Conservation (phyloP, 2,329 filamentous ascomycete genomes). For the Claviceps arundinis region DNA sequence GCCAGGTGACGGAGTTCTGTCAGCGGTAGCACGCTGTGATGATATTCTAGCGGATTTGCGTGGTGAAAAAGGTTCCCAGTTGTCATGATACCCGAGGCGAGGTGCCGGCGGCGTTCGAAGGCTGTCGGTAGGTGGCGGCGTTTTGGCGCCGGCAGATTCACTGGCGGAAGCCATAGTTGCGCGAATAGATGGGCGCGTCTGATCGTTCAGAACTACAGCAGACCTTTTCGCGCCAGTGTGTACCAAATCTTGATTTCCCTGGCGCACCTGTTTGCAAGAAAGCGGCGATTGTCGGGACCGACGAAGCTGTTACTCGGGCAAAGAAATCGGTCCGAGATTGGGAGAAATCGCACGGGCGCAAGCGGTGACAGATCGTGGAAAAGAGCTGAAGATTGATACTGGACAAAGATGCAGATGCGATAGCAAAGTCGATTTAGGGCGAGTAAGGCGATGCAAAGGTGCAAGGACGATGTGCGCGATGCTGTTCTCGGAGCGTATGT, state of each 20-base stretch:
- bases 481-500: conserved; percentile 1
- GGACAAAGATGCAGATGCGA: conserved; percentile 2
- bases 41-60: conserved; percentile 56
- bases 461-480: conserved; percentile 1
- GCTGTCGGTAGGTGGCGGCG: conserved; percentile 45
- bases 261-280: background rate
- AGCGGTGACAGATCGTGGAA: background rate
- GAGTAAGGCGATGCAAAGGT: background rate
- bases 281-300: conserved; percentile 7
- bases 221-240: conserved; percentile 2
- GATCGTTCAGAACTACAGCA: conserved; percentile 1
- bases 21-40: conserved; percentile 32
- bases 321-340: conserved; percentile 2
- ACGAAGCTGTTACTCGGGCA: conserved; percentile 6
- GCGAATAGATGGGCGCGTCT: background rate
- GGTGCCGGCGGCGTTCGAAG: conserved; percentile 58
- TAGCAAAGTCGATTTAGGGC: background rate
- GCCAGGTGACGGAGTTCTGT: conserved; percentile 43
- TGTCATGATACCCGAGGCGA: conserved; percentile 51
- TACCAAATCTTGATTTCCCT: background rate
- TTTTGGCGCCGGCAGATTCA: conserved; percentile 16
- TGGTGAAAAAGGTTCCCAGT: conserved; percentile 60
- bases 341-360: background rate
- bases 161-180: conserved; percentile 16
- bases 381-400: conserved; percentile 1